Evolutionary conservation across 305 asterid genomes (phyloP).

Genomic region (Andrographis paniculata): DNA sequence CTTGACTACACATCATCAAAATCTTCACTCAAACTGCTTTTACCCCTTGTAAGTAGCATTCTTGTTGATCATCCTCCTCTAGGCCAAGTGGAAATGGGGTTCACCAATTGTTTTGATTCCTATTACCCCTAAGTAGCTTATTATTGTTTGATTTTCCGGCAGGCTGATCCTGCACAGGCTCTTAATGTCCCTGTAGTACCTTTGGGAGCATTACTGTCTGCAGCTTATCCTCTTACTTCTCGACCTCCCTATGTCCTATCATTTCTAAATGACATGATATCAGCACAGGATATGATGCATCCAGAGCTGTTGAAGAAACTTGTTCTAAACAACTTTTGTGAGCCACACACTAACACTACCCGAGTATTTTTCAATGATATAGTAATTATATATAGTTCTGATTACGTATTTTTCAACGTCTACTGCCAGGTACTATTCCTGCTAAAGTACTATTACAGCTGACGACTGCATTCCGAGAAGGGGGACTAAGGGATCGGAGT

Average conservation of each 20-base stretch:
- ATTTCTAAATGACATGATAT: constrained; percentile 78
- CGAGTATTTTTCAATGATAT: too few species aligned
- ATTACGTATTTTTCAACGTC: too few species aligned
- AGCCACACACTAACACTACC: too few species aligned
- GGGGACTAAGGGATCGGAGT: constrained; percentile 78
- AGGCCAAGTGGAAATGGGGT: too few species aligned
- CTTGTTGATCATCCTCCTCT: too few species aligned
- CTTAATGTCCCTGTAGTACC: constrained; percentile 90
- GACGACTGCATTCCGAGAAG: constrained; percentile 71
- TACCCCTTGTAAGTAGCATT: constrained; percentile 62
- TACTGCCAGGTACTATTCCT: constrained; percentile 69
- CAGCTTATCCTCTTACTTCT: constrained; percentile 87
- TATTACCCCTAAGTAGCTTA: too few species aligned
- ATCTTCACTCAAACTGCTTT: constrained; percentile 63
- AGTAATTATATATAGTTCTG: too few species aligned
- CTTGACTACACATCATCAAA: constrained; percentile 82
- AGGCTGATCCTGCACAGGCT: constrained; percentile 97
- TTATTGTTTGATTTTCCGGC: too few species aligned
- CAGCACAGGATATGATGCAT: constrained; percentile 94
- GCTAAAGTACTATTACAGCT: constrained; percentile 73
- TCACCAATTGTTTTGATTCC: too few species aligned
- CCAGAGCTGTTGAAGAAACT: constrained; percentile 87
- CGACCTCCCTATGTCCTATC: constrained; percentile 80
- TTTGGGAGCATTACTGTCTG: constrained; percentile 38
- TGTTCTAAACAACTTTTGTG: constrained; percentile 78